Percentiles rank a stretch among this genome's conserved stretches.
Evolutionary conservation across 129 eudicot genomes (phyloP).

Genomic region (Flaveria trinervia): DNA sequence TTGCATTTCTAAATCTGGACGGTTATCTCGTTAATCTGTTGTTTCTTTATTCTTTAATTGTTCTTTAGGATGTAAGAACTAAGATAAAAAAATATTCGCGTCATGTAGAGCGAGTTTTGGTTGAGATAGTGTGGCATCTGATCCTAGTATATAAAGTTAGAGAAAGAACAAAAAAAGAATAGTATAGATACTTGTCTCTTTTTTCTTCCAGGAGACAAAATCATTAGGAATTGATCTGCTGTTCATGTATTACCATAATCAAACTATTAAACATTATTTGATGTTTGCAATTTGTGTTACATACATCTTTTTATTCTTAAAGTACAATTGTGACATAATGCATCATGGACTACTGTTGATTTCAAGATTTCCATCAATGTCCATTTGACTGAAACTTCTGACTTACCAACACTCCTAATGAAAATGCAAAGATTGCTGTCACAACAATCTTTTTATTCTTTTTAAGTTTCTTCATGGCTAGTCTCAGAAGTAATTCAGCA

Average conservation of each 20-base stretch:
- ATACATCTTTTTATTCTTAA: slow-evolving; percentile 1
- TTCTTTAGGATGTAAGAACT: neutral
- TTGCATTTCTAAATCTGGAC: neutral
- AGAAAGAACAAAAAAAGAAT: slow-evolving; percentile 2
- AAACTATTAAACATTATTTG: slow-evolving; percentile 5
- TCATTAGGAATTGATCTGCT: slow-evolving; percentile 3
- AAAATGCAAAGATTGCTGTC: slow-evolving; percentile 60
- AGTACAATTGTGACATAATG: neutral
- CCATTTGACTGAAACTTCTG: slow-evolving; percentile 52
- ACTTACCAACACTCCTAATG: slow-evolving; percentile 56
- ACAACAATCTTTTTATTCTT: slow-evolving; percentile 48
- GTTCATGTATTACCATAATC: slow-evolving; percentile 8
- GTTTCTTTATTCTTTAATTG: neutral
- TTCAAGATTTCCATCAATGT: slow-evolving; percentile 4
- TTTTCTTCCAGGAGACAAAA: slow-evolving; percentile 6
- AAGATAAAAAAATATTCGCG: neutral
- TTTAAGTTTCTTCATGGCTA: slow-evolving; percentile 36
- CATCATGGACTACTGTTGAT: neutral
- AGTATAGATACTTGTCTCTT: neutral
- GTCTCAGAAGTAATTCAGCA: slow-evolving; percentile 29
- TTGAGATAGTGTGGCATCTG: neutral
- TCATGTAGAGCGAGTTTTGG: neutral
- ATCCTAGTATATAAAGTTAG: slow-evolving; percentile 4
- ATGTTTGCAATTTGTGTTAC: slow-evolving; percentile 9
- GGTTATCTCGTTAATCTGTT: neutral